Percentiles rank a stretch among this genome's conserved stretches.
Conservation (phyloP, 352 stramenopile genomes). For the Phytophthora pisi region DNA sequence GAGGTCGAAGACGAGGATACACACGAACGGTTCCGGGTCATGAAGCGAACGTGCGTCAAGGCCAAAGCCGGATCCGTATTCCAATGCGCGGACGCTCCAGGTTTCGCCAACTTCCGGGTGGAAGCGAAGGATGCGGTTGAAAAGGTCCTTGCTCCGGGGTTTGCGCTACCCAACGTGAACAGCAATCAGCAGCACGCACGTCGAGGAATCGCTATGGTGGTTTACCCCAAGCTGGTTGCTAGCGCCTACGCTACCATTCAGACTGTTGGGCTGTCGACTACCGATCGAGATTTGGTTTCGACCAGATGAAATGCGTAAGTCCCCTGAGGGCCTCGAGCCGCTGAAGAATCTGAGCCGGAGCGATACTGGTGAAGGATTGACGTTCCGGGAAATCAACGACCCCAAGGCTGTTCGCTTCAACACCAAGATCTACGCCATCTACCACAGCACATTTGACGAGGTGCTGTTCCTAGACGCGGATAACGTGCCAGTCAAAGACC, state of each 20-base stretch:
- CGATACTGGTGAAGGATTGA: slow-evolving; percentile 37
- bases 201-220: slow-evolving; percentile 60
- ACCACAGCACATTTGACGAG: slow-evolving; percentile 59
- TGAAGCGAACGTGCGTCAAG: slow-evolving; percentile 58
- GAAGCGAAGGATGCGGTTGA: slow-evolving; percentile 8
- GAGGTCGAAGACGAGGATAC: slow-evolving; percentile 57
- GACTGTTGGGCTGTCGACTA: slow-evolving; percentile 39
- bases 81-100: slow-evolving; percentile 46
- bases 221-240: slow-evolving; percentile 68
- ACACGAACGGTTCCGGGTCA: slow-evolving; percentile 60
- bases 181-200: background rate
- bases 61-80: slow-evolving; percentile 45
- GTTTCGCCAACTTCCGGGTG: slow-evolving; percentile 63
- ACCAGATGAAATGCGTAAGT: slow-evolving; percentile 33
- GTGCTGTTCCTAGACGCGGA: slow-evolving; percentile 76
- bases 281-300: slow-evolving; percentile 72
- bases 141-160: background rate
- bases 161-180: slow-evolving; percentile 8
- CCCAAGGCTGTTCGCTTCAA: slow-evolving; percentile 38
- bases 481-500: slow-evolving; percentile 64
- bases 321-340: slow-evolving; percentile 11
- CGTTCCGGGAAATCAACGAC: slow-evolving; percentile 31
- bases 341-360: slow-evolving; percentile 22
- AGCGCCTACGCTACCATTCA: slow-evolving; percentile 67
- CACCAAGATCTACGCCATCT: slow-evolving; percentile 66